Conservation (phyloP, 139 green algal genomes). For the Dunaliella sp. region DNA sequence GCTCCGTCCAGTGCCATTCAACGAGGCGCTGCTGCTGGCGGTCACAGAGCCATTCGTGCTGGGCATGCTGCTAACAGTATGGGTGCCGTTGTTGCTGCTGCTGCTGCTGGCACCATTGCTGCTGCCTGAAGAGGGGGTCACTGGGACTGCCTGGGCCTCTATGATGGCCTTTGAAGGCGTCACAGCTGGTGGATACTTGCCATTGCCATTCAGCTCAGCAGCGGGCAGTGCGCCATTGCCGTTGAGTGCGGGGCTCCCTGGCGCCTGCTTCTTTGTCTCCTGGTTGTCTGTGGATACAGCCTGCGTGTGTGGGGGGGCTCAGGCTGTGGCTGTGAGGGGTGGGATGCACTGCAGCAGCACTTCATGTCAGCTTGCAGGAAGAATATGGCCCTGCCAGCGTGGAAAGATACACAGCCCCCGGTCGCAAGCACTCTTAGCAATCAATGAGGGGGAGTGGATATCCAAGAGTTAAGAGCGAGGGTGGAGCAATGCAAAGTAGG, state of each 20-base stretch:
- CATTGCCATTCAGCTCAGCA: constrained; percentile 18
- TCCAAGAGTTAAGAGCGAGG: no score
- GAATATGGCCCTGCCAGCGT: no score
- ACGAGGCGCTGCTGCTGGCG: background rate
- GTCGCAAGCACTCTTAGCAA: no score
- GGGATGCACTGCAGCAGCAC: no score
- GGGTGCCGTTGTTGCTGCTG: constrained; percentile 3
- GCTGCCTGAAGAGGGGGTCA: background rate
- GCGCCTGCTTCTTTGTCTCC: constrained; percentile 15
- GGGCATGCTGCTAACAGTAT: background rate
- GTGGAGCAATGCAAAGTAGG: no score
- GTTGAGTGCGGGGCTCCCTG: constrained; percentile 18
- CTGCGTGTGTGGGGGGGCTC: constrained; percentile 26
- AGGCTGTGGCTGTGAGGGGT: no score
- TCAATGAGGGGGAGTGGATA: no score
- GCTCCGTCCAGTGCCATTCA: background rate
- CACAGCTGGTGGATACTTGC: background rate
- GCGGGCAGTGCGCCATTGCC: constrained; percentile 28
- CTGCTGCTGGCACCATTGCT: constrained; percentile 11
- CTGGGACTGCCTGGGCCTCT: background rate
- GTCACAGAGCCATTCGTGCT: background rate
- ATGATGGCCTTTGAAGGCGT: constrained; percentile 1
- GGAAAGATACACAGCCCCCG: no score
- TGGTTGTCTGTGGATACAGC: constrained; percentile 48
- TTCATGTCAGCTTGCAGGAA: no score